phyloP scores from a whole-genome alignment of 305 asterid species.

The Petunia hybrid region DNA sequence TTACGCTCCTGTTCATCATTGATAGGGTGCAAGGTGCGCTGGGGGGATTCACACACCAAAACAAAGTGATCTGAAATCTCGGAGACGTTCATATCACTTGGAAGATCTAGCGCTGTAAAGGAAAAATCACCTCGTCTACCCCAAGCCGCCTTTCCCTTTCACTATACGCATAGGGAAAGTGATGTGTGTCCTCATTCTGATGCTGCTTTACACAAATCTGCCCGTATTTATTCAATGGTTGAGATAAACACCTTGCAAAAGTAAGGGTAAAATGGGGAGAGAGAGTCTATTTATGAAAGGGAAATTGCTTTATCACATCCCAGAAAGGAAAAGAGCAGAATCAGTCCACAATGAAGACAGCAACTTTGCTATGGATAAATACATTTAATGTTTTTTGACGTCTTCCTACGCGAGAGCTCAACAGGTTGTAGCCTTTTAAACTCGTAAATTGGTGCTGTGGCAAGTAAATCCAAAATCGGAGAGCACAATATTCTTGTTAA shows the following conservation, averaged over 20 bases:
- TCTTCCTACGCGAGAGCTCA: not conserved
- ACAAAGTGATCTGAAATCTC: conserved; percentile 3
- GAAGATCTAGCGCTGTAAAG: not conserved
- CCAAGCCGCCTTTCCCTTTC: not conserved
- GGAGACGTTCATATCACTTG: conserved; percentile 10
- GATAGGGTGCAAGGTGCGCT: not conserved
- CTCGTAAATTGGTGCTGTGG: not conserved
- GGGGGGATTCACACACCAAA: not conserved
- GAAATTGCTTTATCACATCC: not conserved
- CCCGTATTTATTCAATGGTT: not conserved
- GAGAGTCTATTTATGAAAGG: not conserved
- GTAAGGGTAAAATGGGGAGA: not conserved
- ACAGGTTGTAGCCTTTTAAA: not conserved
- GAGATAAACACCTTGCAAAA: conserved; percentile 3
- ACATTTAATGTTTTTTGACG: not conserved
- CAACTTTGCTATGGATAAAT: not conserved
- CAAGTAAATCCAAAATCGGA: not conserved
- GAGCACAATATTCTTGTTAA: not conserved
- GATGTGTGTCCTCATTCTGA: conserved; percentile 2
- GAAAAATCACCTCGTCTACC: not conserved
- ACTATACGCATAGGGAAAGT: not conserved
- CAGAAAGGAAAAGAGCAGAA: not conserved
- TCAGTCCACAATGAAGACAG: not conserved
- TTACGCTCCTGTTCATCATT: not conserved
- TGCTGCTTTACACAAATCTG: not conserved